phyloP scores from a whole-genome alignment of 1,284 basidiomycete species.

The Cryptococcus jaspeensis region DNA sequence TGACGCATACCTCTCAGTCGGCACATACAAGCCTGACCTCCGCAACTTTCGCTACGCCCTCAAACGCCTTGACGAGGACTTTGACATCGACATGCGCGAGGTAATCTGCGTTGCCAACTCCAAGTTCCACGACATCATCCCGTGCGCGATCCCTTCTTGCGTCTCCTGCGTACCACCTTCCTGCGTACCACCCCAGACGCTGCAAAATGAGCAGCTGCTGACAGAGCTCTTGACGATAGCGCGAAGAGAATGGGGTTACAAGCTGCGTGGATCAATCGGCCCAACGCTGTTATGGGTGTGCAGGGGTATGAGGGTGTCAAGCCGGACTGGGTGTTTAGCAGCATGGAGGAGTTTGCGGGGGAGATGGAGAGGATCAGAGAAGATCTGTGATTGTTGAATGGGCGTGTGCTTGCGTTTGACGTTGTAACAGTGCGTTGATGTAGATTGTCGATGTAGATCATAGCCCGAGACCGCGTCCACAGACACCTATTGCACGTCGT shows the following conservation, averaged over 20 bases:
- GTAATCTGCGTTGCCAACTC: constrained; percentile 37
- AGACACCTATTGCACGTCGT: background rate
- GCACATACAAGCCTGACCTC: constrained; percentile 37
- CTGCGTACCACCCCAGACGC: too few species aligned
- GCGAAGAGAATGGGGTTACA: constrained; percentile 33
- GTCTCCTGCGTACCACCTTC: too few species aligned
- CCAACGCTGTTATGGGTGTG: constrained; percentile 23
- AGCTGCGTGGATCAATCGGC: constrained; percentile 36
- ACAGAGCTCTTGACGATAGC: constrained; percentile 7
- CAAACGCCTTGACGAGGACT: constrained; percentile 23
- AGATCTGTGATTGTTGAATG: constrained; percentile 1
- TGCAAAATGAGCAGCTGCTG: background rate
- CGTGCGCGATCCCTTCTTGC: constrained; percentile 19
- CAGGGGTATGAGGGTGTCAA: constrained; percentile 10
- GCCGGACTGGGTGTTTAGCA: constrained; percentile 21
- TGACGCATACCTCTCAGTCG: constrained; percentile 17
- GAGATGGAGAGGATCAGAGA: constrained; percentile 10
- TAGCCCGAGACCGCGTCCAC: too few species aligned
- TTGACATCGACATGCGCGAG: constrained; percentile 24
- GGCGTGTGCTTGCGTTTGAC: background rate
- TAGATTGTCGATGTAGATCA: background rate
- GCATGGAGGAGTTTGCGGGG: constrained; percentile 25
- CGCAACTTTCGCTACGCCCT: constrained; percentile 39
- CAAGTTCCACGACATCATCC: constrained; percentile 32
- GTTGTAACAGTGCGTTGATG: too few species aligned